phyloP scores from a whole-genome alignment of 2,329 filamentous ascomycete genomes.

The Colletotrichum limetticola region DNA sequence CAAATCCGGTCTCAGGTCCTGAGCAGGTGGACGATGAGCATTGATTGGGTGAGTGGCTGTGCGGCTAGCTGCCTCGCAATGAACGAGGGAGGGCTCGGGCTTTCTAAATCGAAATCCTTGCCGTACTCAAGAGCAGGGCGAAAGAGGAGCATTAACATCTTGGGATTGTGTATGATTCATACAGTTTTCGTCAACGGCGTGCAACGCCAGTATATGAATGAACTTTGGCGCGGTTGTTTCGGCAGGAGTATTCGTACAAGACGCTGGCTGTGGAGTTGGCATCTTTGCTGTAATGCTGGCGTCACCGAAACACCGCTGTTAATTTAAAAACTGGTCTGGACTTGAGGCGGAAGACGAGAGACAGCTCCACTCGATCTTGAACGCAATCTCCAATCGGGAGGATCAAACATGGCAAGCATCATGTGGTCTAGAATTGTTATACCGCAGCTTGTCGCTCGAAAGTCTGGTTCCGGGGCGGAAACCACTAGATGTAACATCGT shows the following conservation, averaged over 20 bases:
- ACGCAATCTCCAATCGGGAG: conserved; percentile 18
- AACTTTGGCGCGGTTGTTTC: background rate
- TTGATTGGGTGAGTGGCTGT: conserved; percentile 7
- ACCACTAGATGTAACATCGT: background rate
- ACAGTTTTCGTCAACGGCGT: conserved; percentile 2
- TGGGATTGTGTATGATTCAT: background rate
- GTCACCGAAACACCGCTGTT: conserved; percentile 14
- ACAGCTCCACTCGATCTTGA: conserved; percentile 1
- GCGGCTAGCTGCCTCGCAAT: conserved; percentile 5
- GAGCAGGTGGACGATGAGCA: conserved; percentile 10
- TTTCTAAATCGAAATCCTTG: background rate
- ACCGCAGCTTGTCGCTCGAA: background rate
- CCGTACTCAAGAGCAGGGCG: background rate
- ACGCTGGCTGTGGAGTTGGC: background rate
- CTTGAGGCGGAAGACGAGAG: background rate
- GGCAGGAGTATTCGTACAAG: background rate
- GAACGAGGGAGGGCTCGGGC: background rate
- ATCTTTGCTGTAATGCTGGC: conserved; percentile 4
- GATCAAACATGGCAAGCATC: conserved; percentile 23
- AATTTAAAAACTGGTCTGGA: conserved; percentile 17
- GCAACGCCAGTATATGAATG: background rate
- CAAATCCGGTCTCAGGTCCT: conserved; percentile 30
- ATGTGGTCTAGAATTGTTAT: background rate
- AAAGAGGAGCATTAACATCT: background rate
- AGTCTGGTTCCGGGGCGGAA: background rate